Conservation (phyloP, 768 basidiomycete species). For the Phlegmacium glaucopus region DNA sequence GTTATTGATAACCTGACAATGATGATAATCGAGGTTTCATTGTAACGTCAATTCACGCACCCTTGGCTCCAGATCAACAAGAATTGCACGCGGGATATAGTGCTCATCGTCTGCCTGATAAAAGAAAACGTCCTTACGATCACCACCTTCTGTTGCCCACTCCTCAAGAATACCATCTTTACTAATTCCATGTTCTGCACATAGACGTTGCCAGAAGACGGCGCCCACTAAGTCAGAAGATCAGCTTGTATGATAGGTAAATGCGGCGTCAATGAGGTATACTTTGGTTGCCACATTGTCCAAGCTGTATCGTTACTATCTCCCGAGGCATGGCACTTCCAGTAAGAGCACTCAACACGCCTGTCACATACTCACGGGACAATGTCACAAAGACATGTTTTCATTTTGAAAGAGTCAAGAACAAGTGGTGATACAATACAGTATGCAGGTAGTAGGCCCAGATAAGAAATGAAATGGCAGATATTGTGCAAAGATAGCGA, state of each 20-base stretch:
- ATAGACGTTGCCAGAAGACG: conserved; percentile 97
- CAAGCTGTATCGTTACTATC: conserved; percentile 80
- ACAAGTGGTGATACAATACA: conserved; percentile 78
- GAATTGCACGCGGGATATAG: conserved; percentile 95
- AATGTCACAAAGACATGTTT: conserved; percentile 13
- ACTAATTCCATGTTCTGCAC: conserved; percentile 97
- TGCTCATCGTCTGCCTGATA: conserved; percentile 99
- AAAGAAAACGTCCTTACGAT: conserved; percentile 99
- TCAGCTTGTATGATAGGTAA: neutral
- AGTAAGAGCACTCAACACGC: conserved; percentile 4
- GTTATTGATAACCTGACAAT: conserved; percentile 85
- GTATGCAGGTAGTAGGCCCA: conserved; percentile 65
- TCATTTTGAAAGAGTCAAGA: conserved; percentile 3
- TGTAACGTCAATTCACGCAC: conserved; percentile 1
- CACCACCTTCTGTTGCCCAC: conserved; percentile 93
- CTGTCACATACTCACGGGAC: conserved; percentile 17
- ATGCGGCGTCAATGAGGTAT: conserved; percentile 25
- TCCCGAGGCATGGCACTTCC: conserved; percentile 64
- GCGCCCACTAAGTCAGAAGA: conserved; percentile 69
- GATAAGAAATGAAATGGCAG: conserved; percentile 51
- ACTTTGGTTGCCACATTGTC: conserved; percentile 94
- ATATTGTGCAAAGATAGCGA: conserved; percentile 81
- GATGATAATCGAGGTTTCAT: conserved; percentile 3
- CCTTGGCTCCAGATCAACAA: conserved; percentile 66
- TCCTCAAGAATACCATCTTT: conserved; percentile 95